Base-by-base conservation (phyloP, 148 eudicot genomes). In the Chenopodium formosanum region DNA sequence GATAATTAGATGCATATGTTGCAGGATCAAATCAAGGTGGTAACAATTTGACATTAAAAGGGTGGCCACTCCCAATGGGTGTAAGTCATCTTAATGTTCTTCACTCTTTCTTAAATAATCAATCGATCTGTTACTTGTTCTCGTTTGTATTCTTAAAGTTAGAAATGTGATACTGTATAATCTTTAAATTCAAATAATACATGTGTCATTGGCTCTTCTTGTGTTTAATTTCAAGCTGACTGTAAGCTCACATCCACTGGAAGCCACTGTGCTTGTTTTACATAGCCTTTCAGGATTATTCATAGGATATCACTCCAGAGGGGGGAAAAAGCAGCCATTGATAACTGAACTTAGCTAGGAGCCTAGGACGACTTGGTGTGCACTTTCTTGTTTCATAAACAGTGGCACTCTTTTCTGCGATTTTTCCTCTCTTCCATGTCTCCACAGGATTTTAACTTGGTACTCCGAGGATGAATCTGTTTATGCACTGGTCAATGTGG, bases 1-100 rank as follows among this genome's bases (percentile, higher is more conserved):
- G 19, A 13, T 85, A 64, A 70, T 65, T 34, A 52, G 67, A 53
- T 78, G 27, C 17, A 76, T 44, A 72, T 82, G 70, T 72, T 78
- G 63, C 88, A 92, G 97, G 94, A 74, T 90, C 97, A 79, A 92
- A 86, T 85, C 97, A 87, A 84, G 91, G 88, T 84, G 89, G 89
- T 34, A 92, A 88, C 89, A 91, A 81, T 80, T 86, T 92, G 91
- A 88, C 94, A n/a, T 74, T 92, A 72, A 90, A 90, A 87, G 97
- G 94, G 73, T 91, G 92, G 94, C 97, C 97, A 32, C 81, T 92
- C 76, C 89, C 94, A 32, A 40, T 40, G 44, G 44, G 44, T 5
- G 97, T 92, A 85, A 88, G 93, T 83, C 76, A 48, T 9, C 52
- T 76, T 78, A 6, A 19, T 16, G 53, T 44, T 71, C 72, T 65